Evolutionary conservation across 805 yeast species (phyloP), one percentile per base, ranked within the genome.

Genomic region (Sugiyamaella boreocaroliniensis): DNA sequence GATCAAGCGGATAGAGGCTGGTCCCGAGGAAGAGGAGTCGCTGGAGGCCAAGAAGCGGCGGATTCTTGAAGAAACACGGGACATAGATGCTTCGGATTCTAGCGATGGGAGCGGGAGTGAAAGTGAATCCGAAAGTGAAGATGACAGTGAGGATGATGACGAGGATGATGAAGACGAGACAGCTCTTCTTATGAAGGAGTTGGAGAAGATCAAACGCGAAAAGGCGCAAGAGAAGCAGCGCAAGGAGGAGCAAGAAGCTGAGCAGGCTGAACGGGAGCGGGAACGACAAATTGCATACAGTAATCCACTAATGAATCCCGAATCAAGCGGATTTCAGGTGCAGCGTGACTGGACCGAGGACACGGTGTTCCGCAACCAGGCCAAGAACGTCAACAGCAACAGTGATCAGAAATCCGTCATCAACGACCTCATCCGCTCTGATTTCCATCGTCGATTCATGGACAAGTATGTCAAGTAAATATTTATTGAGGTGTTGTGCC

Each of bases 391-490:
- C 14, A 29, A 29, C 14, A 22, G 26, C 37, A 43, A 44, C 29
- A 62, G 60, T 1, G 50, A 49, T 43, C 52, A 56, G 16, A 53
- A 51, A 45, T 61, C 64, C 9, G 66, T 65, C 49, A 60, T 69
- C 40, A 69, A 70, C 50, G 73, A 69, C 47, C 58, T 68, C 61
- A 42, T 69, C n/a, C 53, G 72, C 44, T 68, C 73, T 1, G 72
- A 70, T 18, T 69, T 69, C 50, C 73, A 69, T 53, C 57, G 61
- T 29, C 64, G 67, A 56, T 69, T 69, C 53, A 60, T 69, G 66
- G 55, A 66, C 57, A 65, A 64, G 54, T 69, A 68, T 45, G 57
- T 70, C 32, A 55, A 57, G 45, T 68, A 55, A 22, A 51, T 19
- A 37, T 16, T 22, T 32, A 53, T 43, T 44, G 22, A 41, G 43